phyloP scores from a whole-genome alignment of 2,329 filamentous ascomycete species.

The Thelonectria discophora region DNA sequence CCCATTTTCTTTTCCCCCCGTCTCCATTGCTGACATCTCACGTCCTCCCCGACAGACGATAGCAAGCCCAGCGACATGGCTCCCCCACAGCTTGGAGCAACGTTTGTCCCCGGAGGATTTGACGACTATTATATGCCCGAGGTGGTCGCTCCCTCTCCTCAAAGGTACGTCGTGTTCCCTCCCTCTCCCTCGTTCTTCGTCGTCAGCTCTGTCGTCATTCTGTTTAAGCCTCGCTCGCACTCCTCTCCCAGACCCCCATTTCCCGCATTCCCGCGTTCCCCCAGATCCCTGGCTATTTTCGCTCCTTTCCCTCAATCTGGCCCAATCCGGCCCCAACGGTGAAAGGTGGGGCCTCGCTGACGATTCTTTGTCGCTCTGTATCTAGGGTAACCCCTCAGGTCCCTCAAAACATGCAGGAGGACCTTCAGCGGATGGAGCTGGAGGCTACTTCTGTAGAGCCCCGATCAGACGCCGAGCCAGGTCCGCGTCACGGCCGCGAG shows the following conservation, averaged over 20 bases:
- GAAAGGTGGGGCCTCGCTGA: conserved; percentile 51
- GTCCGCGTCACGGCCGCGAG: conserved; percentile 53
- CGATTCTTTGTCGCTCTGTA: conserved; percentile 45
- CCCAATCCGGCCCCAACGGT: conserved; percentile 42
- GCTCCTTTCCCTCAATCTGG: conserved; percentile 34
- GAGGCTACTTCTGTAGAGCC: conserved; percentile 66
- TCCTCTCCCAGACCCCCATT: conserved; percentile 25
- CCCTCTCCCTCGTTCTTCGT: conserved; percentile 17
- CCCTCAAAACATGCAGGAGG: conserved; percentile 95
- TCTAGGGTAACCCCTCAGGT: conserved; percentile 92
- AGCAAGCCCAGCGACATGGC: conserved; percentile 40
- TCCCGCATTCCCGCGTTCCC: conserved; percentile 11
- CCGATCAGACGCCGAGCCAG: conserved; percentile 45
- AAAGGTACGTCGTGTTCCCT: conserved; percentile 57
- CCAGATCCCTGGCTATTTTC: conserved; percentile 27
- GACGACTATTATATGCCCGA: conserved; percentile 71
- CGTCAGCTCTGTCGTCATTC: conserved; percentile 16
- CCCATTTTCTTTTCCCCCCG: conserved; percentile 37
- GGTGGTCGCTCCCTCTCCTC: conserved; percentile 65
- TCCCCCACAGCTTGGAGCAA: conserved; percentile 57
- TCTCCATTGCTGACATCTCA: conserved; percentile 45
- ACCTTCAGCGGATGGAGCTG: conserved; percentile 88
- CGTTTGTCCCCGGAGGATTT: conserved; percentile 65
- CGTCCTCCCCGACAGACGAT: conserved; percentile 42
- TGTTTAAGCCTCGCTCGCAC: conserved; percentile 32